Evolutionary conservation across 805 yeast species (phyloP), one percentile per base, ranked within the genome.

Genomic region (Kluyveromyces nonfermentans): DNA sequence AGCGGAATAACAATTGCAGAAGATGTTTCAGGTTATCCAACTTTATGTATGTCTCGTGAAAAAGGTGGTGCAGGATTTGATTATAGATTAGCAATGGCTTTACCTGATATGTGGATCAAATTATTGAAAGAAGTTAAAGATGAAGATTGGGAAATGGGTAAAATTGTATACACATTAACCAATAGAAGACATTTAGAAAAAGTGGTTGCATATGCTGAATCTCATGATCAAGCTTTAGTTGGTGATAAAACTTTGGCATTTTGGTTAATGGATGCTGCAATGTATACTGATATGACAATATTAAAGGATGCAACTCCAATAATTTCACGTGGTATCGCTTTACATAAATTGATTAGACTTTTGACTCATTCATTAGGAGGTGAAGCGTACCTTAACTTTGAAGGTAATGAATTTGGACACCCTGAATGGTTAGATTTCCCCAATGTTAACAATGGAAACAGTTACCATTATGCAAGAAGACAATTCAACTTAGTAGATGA

Each of bases 361-460:
- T 55, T 89, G 18, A 90, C 97, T 1, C 89, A 86, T 55, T 70
- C 89, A 1, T 70, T 90, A n/a, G 97, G 97, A 38, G 98, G 98
- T 45, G 97, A 90, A 65, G 96, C 95, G 0, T 90, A 90, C 59
- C 74, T 90, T 59, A 90, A 89, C 62, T 90, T 90, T 62, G 97
- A 90, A 70, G 97, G 98, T 46, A 90, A 90, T 58, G 98, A 90
- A 66, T 90, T 93, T 68, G 98, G 98, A 15, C 98, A 90, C 57
- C 98, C 97, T 3, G 98, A 90, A 62, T 90, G 98, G 98, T 75
- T 93, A 42, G 98, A 90, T 64, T 93, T 90, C 73, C 97, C 98
- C 12, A 79, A 96, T 56, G 82, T 51, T 22, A 96, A 96, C 31
- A 93, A 90, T 64, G 74, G 74, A 21, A 88, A 87, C 61, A 82